Base-by-base conservation (phyloP, 2,329 filamentous ascomycete genomes). In the Aspergillus sp. region DNA sequence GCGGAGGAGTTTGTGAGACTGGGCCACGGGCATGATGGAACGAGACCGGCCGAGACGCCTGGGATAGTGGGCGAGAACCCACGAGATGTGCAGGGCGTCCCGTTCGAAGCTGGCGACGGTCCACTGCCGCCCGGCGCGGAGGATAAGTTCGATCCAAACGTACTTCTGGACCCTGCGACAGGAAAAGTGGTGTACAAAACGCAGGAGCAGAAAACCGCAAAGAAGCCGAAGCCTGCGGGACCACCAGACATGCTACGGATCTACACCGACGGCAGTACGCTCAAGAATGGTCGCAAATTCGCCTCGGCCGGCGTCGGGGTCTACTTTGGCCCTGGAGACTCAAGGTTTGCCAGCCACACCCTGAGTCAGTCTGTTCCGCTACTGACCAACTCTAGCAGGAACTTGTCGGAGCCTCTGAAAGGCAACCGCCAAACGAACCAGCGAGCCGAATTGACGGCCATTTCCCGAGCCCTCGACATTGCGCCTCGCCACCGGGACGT, bases 391-490 rank as follows among this genome's bases (percentile, higher is more conserved):
- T 41, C 47, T 32, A 53, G 57, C 49, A 78, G 75, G 45, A 82
- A 82, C 49, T 61, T 93, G 15, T 84, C 83, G 8, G 86, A 93
- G 59, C 76, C 78, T 3, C 72, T 95, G 2, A 61, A 69, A 32
- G 86, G 86, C 31, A 67, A 71, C 11, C 68, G 71, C 7, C 91
- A 96, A 61, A 96, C 91, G 1, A 98, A 98, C 55, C 86, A 96
- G 58, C 82, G 91, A 3, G 91, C 89, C n/a, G 91, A 98, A 63
- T 68, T 98, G 37, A 88, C 83, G 15, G 91, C 86, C 5, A 81
- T 96, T 41, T 68, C 84, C 17, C 81, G 88, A 36, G 88, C 88
- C 1, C 69, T 96, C 14, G 78, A 95, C 50, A 74, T 80, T 28
- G 77, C 80, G 2, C 79, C 83, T 1, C 61, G 73, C 11, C 69